Evolutionary conservation across 2,329 filamentous ascomycete species (phyloP).

Genomic region (Diaporthe vexans): DNA sequence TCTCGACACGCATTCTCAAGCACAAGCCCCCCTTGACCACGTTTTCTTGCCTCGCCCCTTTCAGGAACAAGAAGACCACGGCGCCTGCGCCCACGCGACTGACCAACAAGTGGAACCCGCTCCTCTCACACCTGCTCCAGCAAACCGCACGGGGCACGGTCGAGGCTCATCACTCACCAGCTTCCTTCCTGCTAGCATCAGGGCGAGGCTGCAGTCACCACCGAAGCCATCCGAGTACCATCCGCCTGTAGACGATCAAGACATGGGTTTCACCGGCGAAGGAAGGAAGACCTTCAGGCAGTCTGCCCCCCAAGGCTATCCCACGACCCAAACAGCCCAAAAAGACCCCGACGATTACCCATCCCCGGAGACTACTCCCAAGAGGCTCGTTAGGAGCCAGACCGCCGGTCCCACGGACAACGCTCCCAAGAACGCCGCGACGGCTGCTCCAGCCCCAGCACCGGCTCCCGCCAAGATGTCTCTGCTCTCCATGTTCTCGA

Average conservation of each 20-base stretch:
- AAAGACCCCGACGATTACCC: constrained; percentile 37
- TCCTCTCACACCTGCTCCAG: constrained; percentile 36
- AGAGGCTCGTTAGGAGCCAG: constrained; percentile 44
- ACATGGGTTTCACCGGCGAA: constrained; percentile 61
- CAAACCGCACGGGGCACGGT: constrained; percentile 46
- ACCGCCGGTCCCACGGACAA: constrained; percentile 45
- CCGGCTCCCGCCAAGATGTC: constrained; percentile 50
- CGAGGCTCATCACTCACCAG: constrained; percentile 55
- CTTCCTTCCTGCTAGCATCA: constrained; percentile 49
- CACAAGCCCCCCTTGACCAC: constrained; percentile 34
- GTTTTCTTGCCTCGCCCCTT: constrained; percentile 41
- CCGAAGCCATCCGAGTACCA: constrained; percentile 34
- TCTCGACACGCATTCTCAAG: constrained; percentile 17
- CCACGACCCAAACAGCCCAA: constrained; percentile 23
- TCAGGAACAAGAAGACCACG: constrained; percentile 53
- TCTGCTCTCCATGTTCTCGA: constrained; percentile 46
- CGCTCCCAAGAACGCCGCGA: constrained; percentile 33
- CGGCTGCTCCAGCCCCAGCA: constrained; percentile 34
- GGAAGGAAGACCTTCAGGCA: constrained; percentile 48
- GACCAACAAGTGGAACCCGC: constrained; percentile 42
- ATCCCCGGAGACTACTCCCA: constrained; percentile 53
- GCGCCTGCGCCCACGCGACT: constrained; percentile 49
- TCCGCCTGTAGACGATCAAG: constrained; percentile 44
- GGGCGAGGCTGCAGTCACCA: constrained; percentile 49
- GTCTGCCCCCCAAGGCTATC: constrained; percentile 37